Evolutionary conservation across 2,329 filamentous ascomycete species (phyloP).

Genomic region (Pseudovirgaria hyperparasitica): DNA sequence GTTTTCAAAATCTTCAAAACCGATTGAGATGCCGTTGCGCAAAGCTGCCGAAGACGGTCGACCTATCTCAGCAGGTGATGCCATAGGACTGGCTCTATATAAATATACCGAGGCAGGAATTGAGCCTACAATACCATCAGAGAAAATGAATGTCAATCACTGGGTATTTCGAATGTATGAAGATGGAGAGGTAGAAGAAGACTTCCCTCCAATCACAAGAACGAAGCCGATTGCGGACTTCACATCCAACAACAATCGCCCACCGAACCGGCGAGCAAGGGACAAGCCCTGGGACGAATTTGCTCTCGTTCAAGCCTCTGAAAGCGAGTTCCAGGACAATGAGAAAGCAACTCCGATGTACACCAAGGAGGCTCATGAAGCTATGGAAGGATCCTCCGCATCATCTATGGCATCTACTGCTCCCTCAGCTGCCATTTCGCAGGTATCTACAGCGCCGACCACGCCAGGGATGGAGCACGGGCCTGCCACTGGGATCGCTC

Average conservation of each 20-base stretch:
- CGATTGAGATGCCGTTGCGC: slow-evolving; percentile 59
- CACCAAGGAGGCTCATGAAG: slow-evolving; percentile 36
- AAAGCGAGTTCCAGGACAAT: slow-evolving; percentile 56
- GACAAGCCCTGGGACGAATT: slow-evolving; percentile 76
- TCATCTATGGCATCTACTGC: slow-evolving; percentile 10
- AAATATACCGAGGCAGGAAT: slow-evolving; percentile 66
- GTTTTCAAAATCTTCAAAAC: slow-evolving; percentile 49
- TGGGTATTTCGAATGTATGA: slow-evolving; percentile 78
- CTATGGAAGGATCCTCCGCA: too few species aligned
- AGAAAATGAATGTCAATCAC: slow-evolving; percentile 65
- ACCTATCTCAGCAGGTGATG: slow-evolving; percentile 60
- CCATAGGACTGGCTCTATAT: slow-evolving; percentile 71
- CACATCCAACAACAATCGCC: slow-evolving; percentile 64
- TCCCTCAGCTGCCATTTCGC: slow-evolving; percentile 12
- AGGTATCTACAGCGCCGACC: slow-evolving; percentile 12
- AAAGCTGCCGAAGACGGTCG: slow-evolving; percentile 57
- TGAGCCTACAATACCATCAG: slow-evolving; percentile 50
- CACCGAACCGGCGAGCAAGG: slow-evolving; percentile 49
- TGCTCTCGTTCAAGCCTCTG: slow-evolving; percentile 60
- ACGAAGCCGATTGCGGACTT: slow-evolving; percentile 66
- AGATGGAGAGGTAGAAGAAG: slow-evolving; percentile 72
- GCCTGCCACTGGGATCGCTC: slow-evolving; percentile 20
- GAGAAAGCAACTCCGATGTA: slow-evolving; percentile 55
- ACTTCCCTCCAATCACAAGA: slow-evolving; percentile 67
- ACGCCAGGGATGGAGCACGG: slow-evolving; percentile 4